phyloP scores from a whole-genome alignment of 2,329 filamentous ascomycete species.

The Diaporthe batatas region DNA sequence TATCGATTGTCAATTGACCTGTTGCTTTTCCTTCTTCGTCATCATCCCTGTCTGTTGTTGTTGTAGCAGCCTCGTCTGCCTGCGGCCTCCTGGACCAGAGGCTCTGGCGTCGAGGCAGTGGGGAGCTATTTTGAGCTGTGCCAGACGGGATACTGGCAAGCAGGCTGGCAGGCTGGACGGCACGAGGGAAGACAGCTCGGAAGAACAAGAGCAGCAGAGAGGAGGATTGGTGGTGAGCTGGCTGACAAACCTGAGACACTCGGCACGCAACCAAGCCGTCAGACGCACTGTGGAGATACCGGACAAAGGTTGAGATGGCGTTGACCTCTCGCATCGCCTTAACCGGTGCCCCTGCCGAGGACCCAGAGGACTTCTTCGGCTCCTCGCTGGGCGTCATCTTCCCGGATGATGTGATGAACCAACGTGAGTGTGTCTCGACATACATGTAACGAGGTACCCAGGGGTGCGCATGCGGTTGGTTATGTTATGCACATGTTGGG shows the following conservation, averaged over 20 bases:
- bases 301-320: slow-evolving; percentile 54
- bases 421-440: slow-evolving; percentile 52
- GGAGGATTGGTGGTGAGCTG: background rate
- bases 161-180: background rate
- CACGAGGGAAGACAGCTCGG: background rate
- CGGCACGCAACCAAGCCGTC: background rate
- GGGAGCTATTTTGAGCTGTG: slow-evolving; percentile 27
- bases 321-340: slow-evolving; percentile 61
- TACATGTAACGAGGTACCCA: background rate
- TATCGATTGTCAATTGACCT: background rate
- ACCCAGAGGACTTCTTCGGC: slow-evolving; percentile 72
- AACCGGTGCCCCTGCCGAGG: slow-evolving; percentile 52
- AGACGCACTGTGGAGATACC: background rate
- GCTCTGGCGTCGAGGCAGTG: slow-evolving; percentile 10
- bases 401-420: slow-evolving; percentile 74
- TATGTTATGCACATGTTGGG: background rate
- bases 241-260: background rate
- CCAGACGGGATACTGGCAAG: background rate
- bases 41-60: slow-evolving; percentile 7
- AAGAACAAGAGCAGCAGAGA: background rate
- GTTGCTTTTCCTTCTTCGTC: background rate
- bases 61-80: background rate
- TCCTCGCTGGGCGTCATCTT: slow-evolving; percentile 74
- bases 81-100: slow-evolving; percentile 15
- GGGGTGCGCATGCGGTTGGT: background rate